Conservation (phyloP, 23 red algal species). For the Chondrus crispus region DNA sequence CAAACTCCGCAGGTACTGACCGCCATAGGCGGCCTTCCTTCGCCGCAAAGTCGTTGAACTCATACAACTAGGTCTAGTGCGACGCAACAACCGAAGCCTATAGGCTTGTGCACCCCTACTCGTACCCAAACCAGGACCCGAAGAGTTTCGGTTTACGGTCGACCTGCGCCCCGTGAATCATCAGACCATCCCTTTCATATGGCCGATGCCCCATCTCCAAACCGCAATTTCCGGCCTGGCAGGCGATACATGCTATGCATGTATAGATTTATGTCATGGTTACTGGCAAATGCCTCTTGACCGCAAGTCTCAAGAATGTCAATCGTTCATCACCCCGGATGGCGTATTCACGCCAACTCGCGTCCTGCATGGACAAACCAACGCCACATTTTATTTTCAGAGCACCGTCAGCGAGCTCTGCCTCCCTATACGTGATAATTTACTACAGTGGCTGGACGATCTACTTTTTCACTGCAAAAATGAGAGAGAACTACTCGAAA, state of each 20-base stretch:
- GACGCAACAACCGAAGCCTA: neutral
- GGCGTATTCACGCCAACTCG: slow-evolving; percentile 22
- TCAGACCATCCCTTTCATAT: neutral
- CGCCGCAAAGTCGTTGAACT: neutral
- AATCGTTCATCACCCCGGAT: neutral
- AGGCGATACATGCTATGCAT: neutral
- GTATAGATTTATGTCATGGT: slow-evolving; percentile 18
- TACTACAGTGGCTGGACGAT: neutral
- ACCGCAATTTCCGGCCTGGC: neutral
- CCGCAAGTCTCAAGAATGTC: neutral
- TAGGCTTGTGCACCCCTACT: neutral
- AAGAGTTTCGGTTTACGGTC: neutral
- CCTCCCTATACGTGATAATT: neutral
- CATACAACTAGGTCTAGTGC: neutral
- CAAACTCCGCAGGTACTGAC: neutral
- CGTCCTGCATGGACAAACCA: neutral
- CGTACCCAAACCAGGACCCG: neutral
- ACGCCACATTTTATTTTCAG: neutral
- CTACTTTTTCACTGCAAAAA: neutral
- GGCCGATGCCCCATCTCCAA: neutral
- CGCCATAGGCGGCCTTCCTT: neutral
- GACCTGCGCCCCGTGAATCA: neutral
- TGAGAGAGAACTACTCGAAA: neutral
- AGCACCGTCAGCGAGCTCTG: neutral
- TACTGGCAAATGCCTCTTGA: slow-evolving; percentile 29